Evolutionary conservation across 1,284 basidiomycete genomes (phyloP), one percentile per base, ranked within the genome.

Genomic region (Chiua sp.): DNA sequence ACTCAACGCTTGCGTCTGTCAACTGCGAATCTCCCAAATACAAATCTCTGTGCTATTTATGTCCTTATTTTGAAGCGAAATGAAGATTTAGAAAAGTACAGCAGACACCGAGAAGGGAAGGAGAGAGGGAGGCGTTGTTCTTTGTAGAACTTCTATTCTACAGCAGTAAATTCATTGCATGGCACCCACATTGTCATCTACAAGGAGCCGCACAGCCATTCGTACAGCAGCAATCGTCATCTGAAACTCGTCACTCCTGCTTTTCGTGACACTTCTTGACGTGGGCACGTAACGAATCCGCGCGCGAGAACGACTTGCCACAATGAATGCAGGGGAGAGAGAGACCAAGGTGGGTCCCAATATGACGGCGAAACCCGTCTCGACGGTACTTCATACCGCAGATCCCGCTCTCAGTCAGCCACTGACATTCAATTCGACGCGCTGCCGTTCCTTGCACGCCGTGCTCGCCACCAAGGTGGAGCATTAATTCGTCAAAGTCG

Each of bases 271-370:
- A 0, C 8, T 33, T 59, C 47, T 26, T 57, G 7, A 0, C 1
- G n/a, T 68, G 68, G 0, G 30, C 22, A 2, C 47, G 57, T 48
- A 69, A 15, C 0, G 59, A 18, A 20, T 68, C 66, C 1, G 2
- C 10, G 0, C 65, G 50, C 11, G 59, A 68, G 20, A 30, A 68
- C 2, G n/a, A 5, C 23, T 55, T 69, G 3, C 22, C 47, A 2
- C 66, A 68, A 3, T 12, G 46, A 1, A 23, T 7, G 33, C 63
- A 68, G 12, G 18, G 0, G 7, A 55, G 28, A 8, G 33, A 23
- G 4, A 10, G 3, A 2, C 50, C 26, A 0, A 60, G 1, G 12
- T 67, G 66, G 0, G n/a, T 59, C 0, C 7, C 47, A 0, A 68
- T 63, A 32, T 67, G 68, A 0, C 68, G 53, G 5, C 47, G 54